Evolutionary conservation across 441 rosid species (phyloP).

Genomic region (Eruca vesicaria): DNA sequence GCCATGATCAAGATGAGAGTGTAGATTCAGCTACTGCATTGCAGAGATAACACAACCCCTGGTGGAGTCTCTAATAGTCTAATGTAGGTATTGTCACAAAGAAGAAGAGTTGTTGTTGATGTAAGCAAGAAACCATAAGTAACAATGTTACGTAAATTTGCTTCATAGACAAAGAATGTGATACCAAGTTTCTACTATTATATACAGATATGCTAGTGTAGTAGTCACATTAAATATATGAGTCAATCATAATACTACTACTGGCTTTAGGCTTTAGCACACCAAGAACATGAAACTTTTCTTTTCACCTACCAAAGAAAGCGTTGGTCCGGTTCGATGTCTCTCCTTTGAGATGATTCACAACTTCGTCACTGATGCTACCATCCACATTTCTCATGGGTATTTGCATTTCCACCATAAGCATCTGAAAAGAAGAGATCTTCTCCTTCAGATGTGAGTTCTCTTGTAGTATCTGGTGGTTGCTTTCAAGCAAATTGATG

Average conservation of each 20-base stretch:
- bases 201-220: not conserved
- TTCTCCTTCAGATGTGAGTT: conserved; percentile 70
- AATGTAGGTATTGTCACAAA: too few relatives aligned
- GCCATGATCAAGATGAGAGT: too few relatives aligned
- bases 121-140: too few relatives aligned
- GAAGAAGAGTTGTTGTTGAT: too few relatives aligned
- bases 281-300: conserved; percentile 4
- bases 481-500: conserved; percentile 57
- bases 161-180: not conserved
- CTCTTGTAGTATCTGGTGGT: conserved; percentile 67
- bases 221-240: conserved; percentile 5
- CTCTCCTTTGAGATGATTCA: conserved; percentile 25
- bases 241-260: not conserved
- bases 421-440: conserved; percentile 56
- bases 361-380: conserved; percentile 21
- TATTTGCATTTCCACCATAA: conserved; percentile 47
- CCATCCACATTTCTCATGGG: conserved; percentile 44
- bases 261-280: not conserved
- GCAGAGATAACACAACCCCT: too few relatives aligned
- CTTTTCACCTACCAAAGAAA: conserved; percentile 17
- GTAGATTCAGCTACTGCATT: too few relatives aligned
- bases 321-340: conserved; percentile 13
- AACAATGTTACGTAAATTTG: not conserved
- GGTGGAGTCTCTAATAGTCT: too few relatives aligned
- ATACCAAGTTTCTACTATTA: not conserved